These are phyloP conservation scores for Aspergillus proliferans DNA, from an alignment of 2,329 filamentous ascomycete genomes.

Conservation along the genomic window DNA sequence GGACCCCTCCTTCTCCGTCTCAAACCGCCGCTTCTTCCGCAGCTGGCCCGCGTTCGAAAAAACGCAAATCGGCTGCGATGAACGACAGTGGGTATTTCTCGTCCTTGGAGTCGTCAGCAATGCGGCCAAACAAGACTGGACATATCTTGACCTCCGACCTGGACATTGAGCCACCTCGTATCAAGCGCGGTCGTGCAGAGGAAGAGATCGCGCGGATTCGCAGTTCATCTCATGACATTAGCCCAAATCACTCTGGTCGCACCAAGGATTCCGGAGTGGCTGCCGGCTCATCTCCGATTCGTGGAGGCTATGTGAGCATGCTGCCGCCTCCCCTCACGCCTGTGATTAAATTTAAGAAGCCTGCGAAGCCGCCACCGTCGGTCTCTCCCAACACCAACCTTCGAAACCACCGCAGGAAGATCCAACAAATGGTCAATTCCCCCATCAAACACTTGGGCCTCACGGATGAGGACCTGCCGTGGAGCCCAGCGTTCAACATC, in stretches of 20 bases:
- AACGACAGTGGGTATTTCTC: conserved; percentile 97
- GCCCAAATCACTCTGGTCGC: conserved; percentile 57
- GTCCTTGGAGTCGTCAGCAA: conserved; percentile 83
- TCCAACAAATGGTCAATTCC: conserved; percentile 74
- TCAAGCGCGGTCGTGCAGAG: conserved; percentile 86
- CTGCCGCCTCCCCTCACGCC: conserved; percentile 76
- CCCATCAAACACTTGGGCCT: conserved; percentile 50
- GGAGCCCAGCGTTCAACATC: conserved; percentile 48
- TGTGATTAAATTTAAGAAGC: conserved; percentile 70
- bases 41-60: conserved; percentile 58
- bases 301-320: conserved; percentile 51
- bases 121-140: conserved; percentile 61
- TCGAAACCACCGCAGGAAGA: conserved; percentile 76
- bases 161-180: conserved; percentile 65
- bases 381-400: conserved; percentile 91
- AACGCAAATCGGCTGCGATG: conserved; percentile 71
- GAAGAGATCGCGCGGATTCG: conserved; percentile 92
- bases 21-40: conserved; percentile 58
- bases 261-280: conserved; percentile 28
- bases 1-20: conserved; percentile 67
- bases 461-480: conserved; percentile 36
- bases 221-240: conserved; percentile 80
- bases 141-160: conserved; percentile 68
- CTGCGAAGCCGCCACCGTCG: conserved; percentile 61
- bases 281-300: conserved; percentile 62